Conservation (phyloP, 2,329 filamentous ascomycete genomes). For the Nemania bipapillata region DNA sequence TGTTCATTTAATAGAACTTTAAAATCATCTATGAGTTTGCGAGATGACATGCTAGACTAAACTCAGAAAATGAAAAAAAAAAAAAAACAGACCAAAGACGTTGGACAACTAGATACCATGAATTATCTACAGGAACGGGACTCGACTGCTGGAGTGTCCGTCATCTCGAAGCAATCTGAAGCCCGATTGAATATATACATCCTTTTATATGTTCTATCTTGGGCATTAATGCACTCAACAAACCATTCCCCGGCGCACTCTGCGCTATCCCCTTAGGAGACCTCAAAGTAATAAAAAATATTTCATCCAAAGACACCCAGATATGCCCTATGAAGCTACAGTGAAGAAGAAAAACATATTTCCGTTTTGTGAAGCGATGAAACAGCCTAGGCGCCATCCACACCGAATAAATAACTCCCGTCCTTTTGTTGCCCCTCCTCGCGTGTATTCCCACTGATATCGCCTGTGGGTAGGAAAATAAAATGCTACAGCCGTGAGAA, state of each 20-base stretch:
- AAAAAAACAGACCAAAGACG: too few species aligned
- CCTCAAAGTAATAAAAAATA: not conserved
- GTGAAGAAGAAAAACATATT: constrained; percentile 1
- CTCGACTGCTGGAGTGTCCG: not conserved
- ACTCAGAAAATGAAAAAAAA: not conserved
- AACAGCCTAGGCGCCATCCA: constrained; percentile 29
- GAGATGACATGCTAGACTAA: not conserved
- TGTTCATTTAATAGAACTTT: not conserved
- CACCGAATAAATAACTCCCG: constrained; percentile 14
- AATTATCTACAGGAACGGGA: not conserved
- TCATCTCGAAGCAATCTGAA: constrained; percentile 8
- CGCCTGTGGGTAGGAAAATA: not conserved
- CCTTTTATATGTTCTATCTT: constrained; percentile 1
- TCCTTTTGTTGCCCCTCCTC: constrained; percentile 28
- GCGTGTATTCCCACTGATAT: constrained; percentile 21
- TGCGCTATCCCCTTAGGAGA: not conserved
- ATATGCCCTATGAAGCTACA: constrained; percentile 11
- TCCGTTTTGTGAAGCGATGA: constrained; percentile 7
- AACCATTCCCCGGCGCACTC: not conserved
- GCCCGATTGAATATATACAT: not conserved
- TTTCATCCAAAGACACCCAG: constrained; percentile 5
- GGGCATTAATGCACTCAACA: not conserved
- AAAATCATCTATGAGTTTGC: not conserved
- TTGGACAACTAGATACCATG: not conserved
- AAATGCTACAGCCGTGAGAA: constrained; percentile 22